Evolutionary conservation across 441 rosid genomes (phyloP).

Genomic region (Isatis lusitanica): DNA sequence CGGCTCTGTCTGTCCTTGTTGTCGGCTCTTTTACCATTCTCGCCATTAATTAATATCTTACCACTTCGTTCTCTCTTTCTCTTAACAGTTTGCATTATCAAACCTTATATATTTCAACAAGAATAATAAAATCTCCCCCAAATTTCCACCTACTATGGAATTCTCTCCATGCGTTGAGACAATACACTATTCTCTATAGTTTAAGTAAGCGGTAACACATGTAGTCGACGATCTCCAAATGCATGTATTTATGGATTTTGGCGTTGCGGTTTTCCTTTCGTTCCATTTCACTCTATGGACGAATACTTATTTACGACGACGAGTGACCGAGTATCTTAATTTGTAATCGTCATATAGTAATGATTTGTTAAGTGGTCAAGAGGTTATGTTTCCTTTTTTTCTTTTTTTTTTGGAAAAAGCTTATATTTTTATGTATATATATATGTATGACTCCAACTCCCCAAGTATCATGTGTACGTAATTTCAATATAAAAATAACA

Average conservation of each 20-base stretch:
- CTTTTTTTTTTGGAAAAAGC: too few species aligned
- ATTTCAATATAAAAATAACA: neutral
- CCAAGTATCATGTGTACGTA: neutral
- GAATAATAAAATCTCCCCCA: too few species aligned
- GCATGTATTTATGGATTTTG: neutral
- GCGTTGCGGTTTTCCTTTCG: neutral
- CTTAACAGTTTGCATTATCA: neutral
- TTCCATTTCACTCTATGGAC: neutral
- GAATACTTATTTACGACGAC: neutral
- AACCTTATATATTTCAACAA: neutral
- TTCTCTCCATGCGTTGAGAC: too few species aligned
- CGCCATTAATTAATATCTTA: neutral
- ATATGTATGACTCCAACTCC: neutral
- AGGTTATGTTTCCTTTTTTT: neutral
- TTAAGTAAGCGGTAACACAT: neutral
- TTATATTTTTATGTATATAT: neutral
- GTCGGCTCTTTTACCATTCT: slow-evolving; percentile 41
- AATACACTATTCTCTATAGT: too few species aligned
- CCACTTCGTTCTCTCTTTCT: neutral
- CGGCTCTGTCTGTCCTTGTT: slow-evolving; percentile 65
- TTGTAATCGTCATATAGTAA: slow-evolving; percentile 1
- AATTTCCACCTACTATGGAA: neutral
- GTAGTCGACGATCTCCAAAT: neutral
- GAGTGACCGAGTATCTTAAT: neutral
- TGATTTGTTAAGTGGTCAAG: neutral